Evolutionary conservation across 768 basidiomycete genomes (phyloP).

Genomic region (Phaeolepiota aurea): DNA sequence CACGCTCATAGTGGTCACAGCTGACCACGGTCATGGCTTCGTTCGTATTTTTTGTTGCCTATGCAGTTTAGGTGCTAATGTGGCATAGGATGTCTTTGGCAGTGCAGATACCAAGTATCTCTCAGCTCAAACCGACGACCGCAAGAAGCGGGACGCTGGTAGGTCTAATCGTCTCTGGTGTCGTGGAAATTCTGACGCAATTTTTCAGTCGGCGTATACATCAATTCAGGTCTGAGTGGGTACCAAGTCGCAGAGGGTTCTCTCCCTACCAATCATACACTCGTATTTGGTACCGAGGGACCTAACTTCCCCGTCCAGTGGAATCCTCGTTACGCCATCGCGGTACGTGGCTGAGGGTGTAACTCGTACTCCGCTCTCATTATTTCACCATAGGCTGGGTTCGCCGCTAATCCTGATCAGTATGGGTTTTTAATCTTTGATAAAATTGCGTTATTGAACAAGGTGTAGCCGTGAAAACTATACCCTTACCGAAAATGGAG

Average conservation of each 20-base stretch:
- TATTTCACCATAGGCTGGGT: constrained; percentile 20
- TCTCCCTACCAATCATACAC: constrained; percentile 27
- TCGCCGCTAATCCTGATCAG: constrained; percentile 34
- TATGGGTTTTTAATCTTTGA: constrained; percentile 2
- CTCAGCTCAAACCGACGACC: constrained; percentile 20
- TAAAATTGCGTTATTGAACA: not conserved
- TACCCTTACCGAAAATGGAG: constrained; percentile 18
- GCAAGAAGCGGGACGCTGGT: constrained; percentile 23
- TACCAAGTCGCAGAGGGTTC: constrained; percentile 29
- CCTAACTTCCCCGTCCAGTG: constrained; percentile 37
- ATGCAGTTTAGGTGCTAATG: not conserved
- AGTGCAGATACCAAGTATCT: constrained; percentile 31
- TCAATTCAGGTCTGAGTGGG: constrained; percentile 29
- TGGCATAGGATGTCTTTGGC: constrained; percentile 31
- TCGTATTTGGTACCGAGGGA: constrained; percentile 29
- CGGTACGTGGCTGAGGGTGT: constrained; percentile 18
- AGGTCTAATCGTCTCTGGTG: not conserved
- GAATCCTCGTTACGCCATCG: constrained; percentile 33
- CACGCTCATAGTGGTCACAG: constrained; percentile 35
- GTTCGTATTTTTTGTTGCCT: constrained; percentile 13
- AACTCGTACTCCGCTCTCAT: too few relatives aligned
- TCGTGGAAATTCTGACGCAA: not conserved
- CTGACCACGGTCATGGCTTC: constrained; percentile 40
- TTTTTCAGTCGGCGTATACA: constrained; percentile 27
- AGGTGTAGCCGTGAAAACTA: constrained; percentile 25